These are phyloP conservation scores for Talaromyces sp. DNA, from an alignment of 2,329 filamentous ascomycete genomes.

Conservation along the genomic window DNA sequence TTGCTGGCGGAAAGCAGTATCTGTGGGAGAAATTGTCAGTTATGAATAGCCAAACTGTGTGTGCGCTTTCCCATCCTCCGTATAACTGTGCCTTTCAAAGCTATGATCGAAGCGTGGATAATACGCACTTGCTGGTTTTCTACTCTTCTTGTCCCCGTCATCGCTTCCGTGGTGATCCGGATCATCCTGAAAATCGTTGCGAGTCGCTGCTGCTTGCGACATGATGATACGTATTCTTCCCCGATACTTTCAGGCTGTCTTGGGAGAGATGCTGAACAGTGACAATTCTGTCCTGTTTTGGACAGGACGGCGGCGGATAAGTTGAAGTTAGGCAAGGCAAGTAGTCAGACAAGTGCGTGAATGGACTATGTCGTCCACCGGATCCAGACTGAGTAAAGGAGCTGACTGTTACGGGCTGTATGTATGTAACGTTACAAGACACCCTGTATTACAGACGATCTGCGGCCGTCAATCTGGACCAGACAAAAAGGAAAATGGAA, in stretches of 20 bases:
- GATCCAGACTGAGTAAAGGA: background rate
- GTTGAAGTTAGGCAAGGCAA: background rate
- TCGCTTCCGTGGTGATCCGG: conserved; percentile 37
- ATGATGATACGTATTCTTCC: conserved; percentile 28
- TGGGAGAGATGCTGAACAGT: background rate
- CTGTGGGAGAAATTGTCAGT: conserved; percentile 42
- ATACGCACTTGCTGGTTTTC: conserved; percentile 76
- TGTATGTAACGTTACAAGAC: background rate
- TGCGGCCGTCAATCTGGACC: background rate
- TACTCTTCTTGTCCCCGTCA: conserved; percentile 68
- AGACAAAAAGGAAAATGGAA: background rate
- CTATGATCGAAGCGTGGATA: background rate
- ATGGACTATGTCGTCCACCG: background rate
- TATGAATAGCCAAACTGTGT: too few relatives aligned
- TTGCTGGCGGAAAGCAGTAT: conserved; percentile 96
- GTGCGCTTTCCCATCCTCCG: background rate
- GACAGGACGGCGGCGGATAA: conserved; percentile 1
- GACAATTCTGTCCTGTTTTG: conserved; percentile 2
- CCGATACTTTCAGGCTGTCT: background rate
- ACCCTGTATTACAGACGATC: background rate
- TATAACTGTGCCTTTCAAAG: background rate
- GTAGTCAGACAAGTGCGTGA: conserved; percentile 2
- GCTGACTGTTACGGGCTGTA: background rate
- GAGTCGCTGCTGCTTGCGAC: conserved; percentile 40
- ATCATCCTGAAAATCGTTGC: conserved; percentile 41